A percentile compares a stretch with the other conserved stretches of the same genome.
Evolutionary conservation across 2,329 filamentous ascomycete genomes (phyloP).

Genomic region (Plectosphaerella sp.): DNA sequence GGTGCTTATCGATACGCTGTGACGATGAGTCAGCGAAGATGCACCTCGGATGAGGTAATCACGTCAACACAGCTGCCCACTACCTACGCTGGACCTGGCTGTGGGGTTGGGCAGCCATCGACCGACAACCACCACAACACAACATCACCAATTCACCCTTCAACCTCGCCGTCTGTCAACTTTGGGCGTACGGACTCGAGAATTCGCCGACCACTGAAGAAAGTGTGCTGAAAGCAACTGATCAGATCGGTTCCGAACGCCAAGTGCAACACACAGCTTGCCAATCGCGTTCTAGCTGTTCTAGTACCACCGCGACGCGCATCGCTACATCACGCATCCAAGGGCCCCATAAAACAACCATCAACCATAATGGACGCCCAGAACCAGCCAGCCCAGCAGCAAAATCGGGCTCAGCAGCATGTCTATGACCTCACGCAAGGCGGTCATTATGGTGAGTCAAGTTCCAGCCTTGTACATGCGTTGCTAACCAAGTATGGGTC

Average conservation of each 20-base stretch:
- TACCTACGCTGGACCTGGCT: no score
- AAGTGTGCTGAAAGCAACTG: background rate
- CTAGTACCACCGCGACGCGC: no score
- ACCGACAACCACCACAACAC: background rate
- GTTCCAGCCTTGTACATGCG: slow-evolving; percentile 9
- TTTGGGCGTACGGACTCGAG: background rate
- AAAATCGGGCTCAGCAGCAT: slow-evolving; percentile 55
- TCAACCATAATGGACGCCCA: slow-evolving; percentile 47
- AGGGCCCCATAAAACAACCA: slow-evolving; percentile 2
- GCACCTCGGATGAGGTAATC: no score
- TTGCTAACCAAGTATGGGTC: slow-evolving; percentile 12
- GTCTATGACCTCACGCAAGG: slow-evolving; percentile 71
- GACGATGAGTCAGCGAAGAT: no score
- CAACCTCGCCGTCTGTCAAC: background rate
- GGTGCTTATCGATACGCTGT: no score
- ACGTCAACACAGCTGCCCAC: no score
- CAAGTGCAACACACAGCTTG: no score
- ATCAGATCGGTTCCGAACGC: background rate
- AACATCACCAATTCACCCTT: background rate
- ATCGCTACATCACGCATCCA: background rate
- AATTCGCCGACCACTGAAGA: background rate
- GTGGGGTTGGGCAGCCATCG: background rate
- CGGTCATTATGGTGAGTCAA: slow-evolving; percentile 68
- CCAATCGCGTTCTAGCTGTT: no score
- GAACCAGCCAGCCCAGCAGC: slow-evolving; percentile 32